Evolutionary conservation across 805 yeast species (phyloP), one percentile per base, ranked within the genome.

Genomic region (Candida nonsorbophila): DNA sequence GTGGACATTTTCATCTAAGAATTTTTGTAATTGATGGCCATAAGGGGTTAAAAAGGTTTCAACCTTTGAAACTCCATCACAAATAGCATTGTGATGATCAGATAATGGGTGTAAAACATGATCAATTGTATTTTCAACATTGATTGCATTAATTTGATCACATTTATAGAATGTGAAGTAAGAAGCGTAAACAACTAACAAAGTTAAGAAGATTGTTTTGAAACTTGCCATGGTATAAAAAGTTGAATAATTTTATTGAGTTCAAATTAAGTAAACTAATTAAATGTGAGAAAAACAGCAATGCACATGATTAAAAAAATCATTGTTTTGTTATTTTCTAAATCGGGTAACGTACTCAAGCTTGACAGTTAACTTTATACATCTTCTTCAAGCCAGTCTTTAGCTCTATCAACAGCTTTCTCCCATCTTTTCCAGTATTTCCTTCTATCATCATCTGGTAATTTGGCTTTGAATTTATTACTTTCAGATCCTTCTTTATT

Each of bases 361-460:
- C n/a, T n/a, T n/a, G n/a, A n/a, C 12, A 12, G n/a, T n/a, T n/a
- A n/a, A n/a, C n/a, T 18, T 25, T 32, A 32, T 19, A 36, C 47
- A 18, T 53, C 59, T 14, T 63, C 69, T 28, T 62, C 66, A 36
- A 83, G 62, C 97, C 97, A 88, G 25, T 86, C 88, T 38, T 61
- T 71, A 17, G 94, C 81, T 46, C 94, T 72, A 45, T 74, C 78
- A 13, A 88, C 76, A 2, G 95, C 97, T 25, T 74, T 70, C 49
- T 84, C 84, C 97, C 97, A 88, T 41, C 79, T 61, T 28, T 62
- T 63, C 84, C 90, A 83, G 42, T 58, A 58, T 41, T 62, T 68
- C 34, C 77, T 67, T 46, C 95, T 71, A 29, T 72, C 77, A 7
- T 62, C 63, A 41, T 74, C 81, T 3, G 67, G 62, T 34, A 81